Evolutionary conservation across 208 protist genomes (phyloP), one percentile per base, ranked within the genome.

Genomic region (Acanthamoeba polyphaga): DNA sequence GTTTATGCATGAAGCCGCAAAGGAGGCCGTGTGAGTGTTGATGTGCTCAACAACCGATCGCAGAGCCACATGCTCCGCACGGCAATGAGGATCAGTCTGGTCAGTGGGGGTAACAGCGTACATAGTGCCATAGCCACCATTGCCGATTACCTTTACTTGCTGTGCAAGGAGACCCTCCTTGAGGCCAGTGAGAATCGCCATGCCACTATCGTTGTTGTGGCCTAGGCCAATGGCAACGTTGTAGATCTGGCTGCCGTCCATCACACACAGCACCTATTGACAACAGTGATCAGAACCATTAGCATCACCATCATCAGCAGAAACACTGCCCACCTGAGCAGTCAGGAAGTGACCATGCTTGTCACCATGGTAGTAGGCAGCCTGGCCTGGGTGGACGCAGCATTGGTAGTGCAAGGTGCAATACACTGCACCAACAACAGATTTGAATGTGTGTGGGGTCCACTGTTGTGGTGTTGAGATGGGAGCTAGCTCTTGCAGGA

Each of bases 1-100:
- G 53, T 88, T 88, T n/a, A 88, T 88, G 27, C 80, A 88, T 8
- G 51, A 88, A 43, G 80, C 80, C 9, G 80, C 17, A 38, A 88
- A 88, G 29, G 80, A 29, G 29, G 80, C 80, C 7, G 80, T 88
- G 10, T 29, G 7, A 2, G 70, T 46, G 70, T 78, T 78, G 70
- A 78, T 15, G 0, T n/a, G 68, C 68, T 76, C 68, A 38, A 76
- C 68, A 7, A 76, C 68, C 9, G 68, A 76, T n/a, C n/a, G 68
- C 12, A 24, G 68, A 38, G 68, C 68, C 15, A n/a, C n/a, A 19
- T 76, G 68, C 34, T 76, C 32, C 10, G 68, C 68, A 43, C n/a
- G 68, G 22, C 68, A 76, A 10, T 76, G 12, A 7, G 4, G 27
- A 19, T 76, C 34, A n/a, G 4, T 9, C 34, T 32, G 8, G 68